Conservation (phyloP, 495 filamentous ascomycete genomes). For the Platismatia glauca region DNA sequence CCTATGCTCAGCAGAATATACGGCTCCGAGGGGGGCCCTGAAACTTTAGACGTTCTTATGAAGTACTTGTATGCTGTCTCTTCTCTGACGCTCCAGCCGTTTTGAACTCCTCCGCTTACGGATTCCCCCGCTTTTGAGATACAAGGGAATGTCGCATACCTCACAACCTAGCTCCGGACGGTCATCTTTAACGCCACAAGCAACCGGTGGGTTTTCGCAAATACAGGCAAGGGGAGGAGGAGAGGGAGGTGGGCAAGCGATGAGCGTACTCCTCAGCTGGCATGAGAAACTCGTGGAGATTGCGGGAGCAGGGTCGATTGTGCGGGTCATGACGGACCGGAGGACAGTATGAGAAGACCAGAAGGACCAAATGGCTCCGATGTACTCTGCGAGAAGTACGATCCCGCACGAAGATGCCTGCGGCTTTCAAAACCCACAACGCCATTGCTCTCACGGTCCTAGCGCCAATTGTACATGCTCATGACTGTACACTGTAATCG, state of each 20-base stretch:
- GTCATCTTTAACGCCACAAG: conserved; percentile 60
- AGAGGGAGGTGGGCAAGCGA: conserved; percentile 69
- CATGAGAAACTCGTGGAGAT: conserved; percentile 93
- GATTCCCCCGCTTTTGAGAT: conserved; percentile 34
- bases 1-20: conserved; percentile 72
- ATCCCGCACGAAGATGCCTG: neutral
- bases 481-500: neutral
- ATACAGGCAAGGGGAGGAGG: conserved; percentile 58
- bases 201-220: conserved; percentile 76
- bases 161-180: conserved; percentile 33
- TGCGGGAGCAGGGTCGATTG: conserved; percentile 76
- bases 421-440: neutral
- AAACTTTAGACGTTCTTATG: conserved; percentile 64
- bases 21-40: conserved; percentile 57
- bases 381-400: neutral
- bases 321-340: conserved; percentile 85
- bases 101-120: neutral
- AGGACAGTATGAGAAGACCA: conserved; percentile 58
- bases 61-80: conserved; percentile 56
- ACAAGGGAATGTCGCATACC: conserved; percentile 71
- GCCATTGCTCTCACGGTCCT: neutral
- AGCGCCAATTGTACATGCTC: neutral
- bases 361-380: neutral
- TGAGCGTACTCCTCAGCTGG: conserved; percentile 92
- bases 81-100: conserved; percentile 3